Evolutionary conservation across 441 rosid species (phyloP).

Genomic region (Omphalea diandra): DNA sequence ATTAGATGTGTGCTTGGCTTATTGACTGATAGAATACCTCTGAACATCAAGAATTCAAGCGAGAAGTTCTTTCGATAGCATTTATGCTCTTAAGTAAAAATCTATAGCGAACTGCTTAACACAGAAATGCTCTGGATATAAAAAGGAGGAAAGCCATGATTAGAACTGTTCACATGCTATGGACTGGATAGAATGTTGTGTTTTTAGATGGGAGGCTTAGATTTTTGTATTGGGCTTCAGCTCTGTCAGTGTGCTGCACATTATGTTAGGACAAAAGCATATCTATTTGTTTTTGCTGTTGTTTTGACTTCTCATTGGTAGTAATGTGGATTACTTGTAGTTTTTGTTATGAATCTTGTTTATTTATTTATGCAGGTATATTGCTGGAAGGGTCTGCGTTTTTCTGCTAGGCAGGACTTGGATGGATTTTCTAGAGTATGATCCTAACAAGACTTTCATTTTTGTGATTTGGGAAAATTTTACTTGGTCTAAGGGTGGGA

Average conservation of each 20-base stretch:
- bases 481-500: conserved; percentile 7
- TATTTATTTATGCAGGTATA: conserved; percentile 61
- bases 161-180: too few species aligned
- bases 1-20: background rate
- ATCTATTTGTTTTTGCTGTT: background rate
- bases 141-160: background rate
- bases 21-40: background rate
- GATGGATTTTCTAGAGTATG: conserved; percentile 94
- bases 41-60: background rate
- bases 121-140: background rate
- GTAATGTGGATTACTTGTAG: background rate
- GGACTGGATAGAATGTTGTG: too few species aligned
- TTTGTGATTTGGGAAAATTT: background rate
- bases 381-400: conserved; percentile 98
- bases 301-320: background rate
- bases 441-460: conserved; percentile 6
- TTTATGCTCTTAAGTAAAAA: background rate
- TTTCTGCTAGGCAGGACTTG: conserved; percentile 94
- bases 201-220: too few species aligned
- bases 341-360: background rate
- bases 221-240: too few species aligned
- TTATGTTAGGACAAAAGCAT: too few species aligned
- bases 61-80: background rate
- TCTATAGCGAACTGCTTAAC: too few species aligned
- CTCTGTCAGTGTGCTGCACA: too few species aligned